phyloP scores from a whole-genome alignment of 306 rosid genomes.

The Lotus japonicus region DNA sequence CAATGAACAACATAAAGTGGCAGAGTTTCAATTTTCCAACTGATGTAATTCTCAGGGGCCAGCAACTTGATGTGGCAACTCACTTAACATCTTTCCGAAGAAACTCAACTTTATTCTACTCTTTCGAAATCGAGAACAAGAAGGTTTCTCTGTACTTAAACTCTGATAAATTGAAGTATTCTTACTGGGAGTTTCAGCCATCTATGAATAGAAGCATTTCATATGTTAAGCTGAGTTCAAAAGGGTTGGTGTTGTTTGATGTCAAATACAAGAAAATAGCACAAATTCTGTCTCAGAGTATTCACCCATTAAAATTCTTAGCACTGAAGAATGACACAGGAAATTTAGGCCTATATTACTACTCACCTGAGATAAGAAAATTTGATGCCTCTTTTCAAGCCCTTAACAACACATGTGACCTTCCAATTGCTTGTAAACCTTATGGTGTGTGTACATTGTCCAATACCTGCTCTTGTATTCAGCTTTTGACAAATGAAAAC shows the following conservation, averaged over 20 bases:
- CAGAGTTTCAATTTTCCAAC: conserved; percentile 96
- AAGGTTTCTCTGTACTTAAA: conserved; percentile 55
- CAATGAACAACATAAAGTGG: conserved; percentile 50
- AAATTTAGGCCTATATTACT: conserved; percentile 68
- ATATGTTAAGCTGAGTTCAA: conserved; percentile 47
- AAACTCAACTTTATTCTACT: conserved; percentile 49
- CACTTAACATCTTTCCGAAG: conserved; percentile 53
- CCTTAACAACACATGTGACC: conserved; percentile 75
- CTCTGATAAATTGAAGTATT: conserved; percentile 50
- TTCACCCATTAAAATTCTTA: conserved; percentile 50
- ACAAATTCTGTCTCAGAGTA: conserved; percentile 37
- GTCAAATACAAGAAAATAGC: conserved; percentile 64
- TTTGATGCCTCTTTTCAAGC: conserved; percentile 82
- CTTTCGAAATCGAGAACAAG: conserved; percentile 64
- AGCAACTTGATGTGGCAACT: conserved; percentile 71
- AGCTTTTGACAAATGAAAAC: conserved; percentile 22
- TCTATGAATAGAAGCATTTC: conserved; percentile 58
- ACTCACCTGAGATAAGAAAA: conserved; percentile 38
- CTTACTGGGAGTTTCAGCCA: conserved; percentile 87
- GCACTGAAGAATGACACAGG: conserved; percentile 78
- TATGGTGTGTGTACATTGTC: conserved; percentile 79
- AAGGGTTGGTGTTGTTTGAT: conserved; percentile 53
- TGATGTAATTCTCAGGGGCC: conserved; percentile 78
- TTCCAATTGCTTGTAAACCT: conserved; percentile 71
- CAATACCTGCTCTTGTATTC: conserved; percentile 65